Base-by-base conservation (phyloP, 768 basidiomycete genomes). In the Termitomyces sp. region DNA sequence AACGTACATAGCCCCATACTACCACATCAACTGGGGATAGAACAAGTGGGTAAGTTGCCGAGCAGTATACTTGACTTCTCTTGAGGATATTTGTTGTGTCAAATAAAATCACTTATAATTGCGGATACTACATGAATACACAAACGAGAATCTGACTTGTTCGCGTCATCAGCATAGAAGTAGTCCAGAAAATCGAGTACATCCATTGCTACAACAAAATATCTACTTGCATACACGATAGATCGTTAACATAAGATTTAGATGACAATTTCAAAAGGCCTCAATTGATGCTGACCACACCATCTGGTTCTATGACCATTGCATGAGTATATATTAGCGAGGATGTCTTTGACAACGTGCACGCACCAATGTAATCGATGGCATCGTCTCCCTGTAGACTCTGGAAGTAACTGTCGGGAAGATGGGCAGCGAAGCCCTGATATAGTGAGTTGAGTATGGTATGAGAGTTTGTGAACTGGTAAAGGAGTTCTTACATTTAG, bases 331-430 rank as follows among this genome's bases (percentile, higher is more conserved):
- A 32, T 14, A 50, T 16, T 41, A 38, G 26, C 35, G 20, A 22
- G 18, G 28, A 35, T 35, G 45, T 6, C 3, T 13, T 38, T 16
- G 38, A 52, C 8, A 18, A 3, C 14, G 41, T 35, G 32, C 45
- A 22, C 74, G 10, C 45, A 81, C 81, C 81, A 58, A 82, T 79
- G 67, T 77, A 82, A 56, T 74, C 71, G 58, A 82, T 75, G 53
- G 70, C 51, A 50, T 66, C 71, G 30, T 61, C 65, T 38, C 43
- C 67, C 32, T 68, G 62, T 36, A 73, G 63, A 26, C 58, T 66
- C 55, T 77, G 68, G 45, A 80, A 68, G 32, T 65, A 59, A 7
- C 60, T 24, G 8, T 67, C 66, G 20, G 72, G 67, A 49, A 71
- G 60, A 33, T 48, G 44, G 20, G 70, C 72, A 38, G 70, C 63